These are phyloP conservation scores for Isatis lusitanica DNA, from an alignment of 441 rosid species.

Conservation along the genomic window DNA sequence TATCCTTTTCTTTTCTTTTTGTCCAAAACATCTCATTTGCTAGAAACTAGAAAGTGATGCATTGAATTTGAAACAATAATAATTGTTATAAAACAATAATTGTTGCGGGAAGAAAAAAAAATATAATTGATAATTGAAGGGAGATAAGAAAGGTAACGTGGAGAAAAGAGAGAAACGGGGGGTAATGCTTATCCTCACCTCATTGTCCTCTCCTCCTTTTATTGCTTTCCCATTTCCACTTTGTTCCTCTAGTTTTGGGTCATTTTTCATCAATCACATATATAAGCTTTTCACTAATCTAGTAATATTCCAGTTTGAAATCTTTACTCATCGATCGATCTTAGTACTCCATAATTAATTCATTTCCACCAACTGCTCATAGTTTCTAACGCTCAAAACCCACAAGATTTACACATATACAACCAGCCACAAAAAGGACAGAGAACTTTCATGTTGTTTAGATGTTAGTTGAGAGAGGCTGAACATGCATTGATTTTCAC, in stretches of 20 bases:
- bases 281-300: constrained; percentile 2
- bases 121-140: not conserved
- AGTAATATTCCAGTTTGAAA: constrained; percentile 7
- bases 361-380: not conserved
- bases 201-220: constrained; percentile 27
- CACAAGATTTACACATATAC: constrained; percentile 8
- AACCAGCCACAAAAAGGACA: not conserved
- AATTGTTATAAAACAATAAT: constrained; percentile 12
- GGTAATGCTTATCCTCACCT: constrained; percentile 33
- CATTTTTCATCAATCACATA: not conserved
- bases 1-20: not conserved
- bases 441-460: not conserved
- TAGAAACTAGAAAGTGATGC: not conserved
- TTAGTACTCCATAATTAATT: not conserved
- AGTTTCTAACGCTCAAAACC: not conserved
- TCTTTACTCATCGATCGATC: not conserved
- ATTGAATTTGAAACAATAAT: constrained; percentile 10
- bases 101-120: not conserved
- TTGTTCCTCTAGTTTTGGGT: constrained; percentile 32
- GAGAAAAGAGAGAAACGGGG: constrained; percentile 29
- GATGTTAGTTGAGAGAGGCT: constrained; percentile 13
- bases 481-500: not conserved
- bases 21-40: not conserved
- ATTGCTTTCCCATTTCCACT: constrained; percentile 31
- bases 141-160: constrained; percentile 32